Evolutionary conservation across 2,329 filamentous ascomycete species (phyloP).

Genomic region (Cercospora citrullina): DNA sequence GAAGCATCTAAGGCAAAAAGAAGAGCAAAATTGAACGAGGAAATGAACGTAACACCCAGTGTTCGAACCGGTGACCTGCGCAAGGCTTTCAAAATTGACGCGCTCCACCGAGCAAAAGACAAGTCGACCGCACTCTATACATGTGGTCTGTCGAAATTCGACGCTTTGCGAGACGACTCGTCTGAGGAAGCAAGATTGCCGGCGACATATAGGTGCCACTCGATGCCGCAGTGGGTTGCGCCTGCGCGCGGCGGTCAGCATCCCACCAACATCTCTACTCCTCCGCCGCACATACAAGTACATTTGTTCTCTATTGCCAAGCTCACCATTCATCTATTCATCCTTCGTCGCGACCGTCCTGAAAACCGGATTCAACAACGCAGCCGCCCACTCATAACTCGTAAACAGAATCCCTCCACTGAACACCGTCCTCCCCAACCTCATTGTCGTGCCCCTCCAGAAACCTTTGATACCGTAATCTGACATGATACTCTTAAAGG

Average conservation of each 20-base stretch:
- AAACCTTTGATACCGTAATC: conserved; percentile 62
- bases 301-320: not conserved
- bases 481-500: conserved; percentile 54
- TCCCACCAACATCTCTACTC: not conserved
- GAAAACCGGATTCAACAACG: conserved; percentile 47
- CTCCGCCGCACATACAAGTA: not conserved
- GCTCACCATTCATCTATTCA: conserved; percentile 10
- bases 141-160: not conserved
- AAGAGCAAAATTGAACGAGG: too few relatives aligned
- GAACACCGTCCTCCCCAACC: conserved; percentile 62
- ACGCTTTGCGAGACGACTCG: not conserved
- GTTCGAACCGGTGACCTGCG: not conserved
- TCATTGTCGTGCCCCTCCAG: conserved; percentile 69
- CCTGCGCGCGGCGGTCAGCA: not conserved
- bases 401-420: conserved; percentile 68
- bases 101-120: not conserved
- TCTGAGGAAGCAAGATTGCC: not conserved
- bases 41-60: not conserved
- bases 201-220: not conserved
- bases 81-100: not conserved
- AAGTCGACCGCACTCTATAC: not conserved
- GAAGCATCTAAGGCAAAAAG: too few relatives aligned
- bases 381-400: conserved; percentile 59
- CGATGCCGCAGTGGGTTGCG: not conserved
- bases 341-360: conserved; percentile 2